Percentiles rank a stretch among this genome's conserved stretches.
Evolutionary conservation across 768 basidiomycete genomes (phyloP).

Genomic region (Cystobasidiopsis lactophilus): DNA sequence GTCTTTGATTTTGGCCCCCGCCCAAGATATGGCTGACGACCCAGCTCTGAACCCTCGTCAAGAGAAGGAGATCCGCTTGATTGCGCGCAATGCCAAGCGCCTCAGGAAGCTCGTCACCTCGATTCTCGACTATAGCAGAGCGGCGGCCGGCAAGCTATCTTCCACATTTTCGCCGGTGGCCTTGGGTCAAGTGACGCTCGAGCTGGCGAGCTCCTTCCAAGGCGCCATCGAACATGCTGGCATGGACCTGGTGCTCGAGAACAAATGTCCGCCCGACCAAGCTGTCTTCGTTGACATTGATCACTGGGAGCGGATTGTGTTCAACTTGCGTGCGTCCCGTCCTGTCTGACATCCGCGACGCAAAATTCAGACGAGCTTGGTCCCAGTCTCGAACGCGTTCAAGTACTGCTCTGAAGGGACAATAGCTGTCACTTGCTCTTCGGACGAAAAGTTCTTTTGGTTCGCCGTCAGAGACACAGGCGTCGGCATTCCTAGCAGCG

Average conservation of each 20-base stretch:
- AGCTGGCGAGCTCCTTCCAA: constrained; percentile 10
- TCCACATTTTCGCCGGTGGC: constrained; percentile 2
- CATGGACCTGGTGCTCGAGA: constrained; percentile 5
- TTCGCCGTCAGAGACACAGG: constrained; percentile 8
- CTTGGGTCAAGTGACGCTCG: constrained; percentile 3
- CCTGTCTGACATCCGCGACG: no score
- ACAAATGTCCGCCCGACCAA: background rate
- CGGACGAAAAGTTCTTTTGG: constrained; percentile 3
- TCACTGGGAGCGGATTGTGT: constrained; percentile 10
- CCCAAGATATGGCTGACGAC: constrained; percentile 1
- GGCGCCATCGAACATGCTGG: constrained; percentile 7
- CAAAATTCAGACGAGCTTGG: no score
- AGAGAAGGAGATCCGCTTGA: background rate
- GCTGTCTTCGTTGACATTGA: constrained; percentile 8
- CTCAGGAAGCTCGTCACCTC: constrained; percentile 8
- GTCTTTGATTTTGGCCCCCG: background rate
- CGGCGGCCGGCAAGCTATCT: constrained; percentile 8
- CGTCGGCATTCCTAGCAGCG: constrained; percentile 7
- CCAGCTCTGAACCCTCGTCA: background rate
- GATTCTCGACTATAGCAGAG: constrained; percentile 11
- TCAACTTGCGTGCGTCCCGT: no score
- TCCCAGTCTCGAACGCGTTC: constrained; percentile 10
- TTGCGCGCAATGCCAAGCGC: constrained; percentile 8
- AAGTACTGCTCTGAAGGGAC: constrained; percentile 5
- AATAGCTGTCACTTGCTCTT: background rate